Percentiles rank a stretch among this genome's conserved stretches.
Conservation (phyloP, 2,329 filamentous ascomycete genomes). For the Macroventuria anomochaeta region DNA sequence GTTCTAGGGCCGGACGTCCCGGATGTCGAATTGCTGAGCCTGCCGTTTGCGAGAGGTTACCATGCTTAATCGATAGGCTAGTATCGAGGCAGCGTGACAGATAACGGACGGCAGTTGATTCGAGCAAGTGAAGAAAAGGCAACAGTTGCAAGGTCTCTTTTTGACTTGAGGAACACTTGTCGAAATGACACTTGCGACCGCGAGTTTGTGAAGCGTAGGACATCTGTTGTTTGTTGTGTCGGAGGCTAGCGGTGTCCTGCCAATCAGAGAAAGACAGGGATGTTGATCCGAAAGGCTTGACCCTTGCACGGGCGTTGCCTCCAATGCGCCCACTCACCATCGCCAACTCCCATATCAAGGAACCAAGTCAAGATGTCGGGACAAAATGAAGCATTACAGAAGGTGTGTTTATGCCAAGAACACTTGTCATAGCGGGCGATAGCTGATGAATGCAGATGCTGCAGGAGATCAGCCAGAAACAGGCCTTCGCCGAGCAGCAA, state of each 20-base stretch:
- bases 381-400: slow-evolving; percentile 90
- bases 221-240: slow-evolving; percentile 14
- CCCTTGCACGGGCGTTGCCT: slow-evolving; percentile 21
- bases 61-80: slow-evolving; percentile 18
- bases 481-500: slow-evolving; percentile 87
- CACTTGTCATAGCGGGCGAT: neutral
- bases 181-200: neutral
- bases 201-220: neutral
- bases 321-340: slow-evolving; percentile 17
- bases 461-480: slow-evolving; percentile 92
- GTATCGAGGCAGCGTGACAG: neutral
- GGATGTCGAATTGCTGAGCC: slow-evolving; percentile 23
- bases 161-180: too few species aligned
- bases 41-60: slow-evolving; percentile 19
- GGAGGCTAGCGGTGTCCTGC: slow-evolving; percentile 11
- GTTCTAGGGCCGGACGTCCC: slow-evolving; percentile 23
- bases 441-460: slow-evolving; percentile 67
- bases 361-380: slow-evolving; percentile 74
- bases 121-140: neutral
- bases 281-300: slow-evolving; percentile 33
- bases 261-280: slow-evolving; percentile 28
- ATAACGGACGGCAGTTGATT: neutral
- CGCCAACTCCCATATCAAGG: slow-evolving; percentile 18
- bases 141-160: neutral
- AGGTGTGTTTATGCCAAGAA: slow-evolving; percentile 64